These are phyloP conservation scores for Penicillium odoratum DNA, from an alignment of 495 filamentous ascomycete genomes.

Conservation along the genomic window DNA sequence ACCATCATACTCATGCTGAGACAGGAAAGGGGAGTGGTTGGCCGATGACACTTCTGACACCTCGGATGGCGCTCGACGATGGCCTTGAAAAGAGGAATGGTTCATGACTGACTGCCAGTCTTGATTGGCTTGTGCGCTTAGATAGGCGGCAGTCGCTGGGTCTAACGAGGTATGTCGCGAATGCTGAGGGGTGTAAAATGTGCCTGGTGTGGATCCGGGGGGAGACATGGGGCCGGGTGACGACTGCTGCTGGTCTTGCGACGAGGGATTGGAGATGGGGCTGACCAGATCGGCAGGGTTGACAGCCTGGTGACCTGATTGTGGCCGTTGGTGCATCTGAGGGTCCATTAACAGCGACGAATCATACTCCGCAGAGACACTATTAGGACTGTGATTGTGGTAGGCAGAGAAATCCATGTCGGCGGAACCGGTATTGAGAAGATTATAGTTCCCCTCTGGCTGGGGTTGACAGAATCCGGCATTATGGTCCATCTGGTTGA, in stretches of 20 bases:
- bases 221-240: slow-evolving; percentile 55
- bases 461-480: slow-evolving; percentile 25
- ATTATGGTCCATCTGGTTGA: slow-evolving; percentile 37
- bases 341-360: slow-evolving; percentile 48
- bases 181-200: slow-evolving; percentile 60
- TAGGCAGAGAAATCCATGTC: slow-evolving; percentile 46
- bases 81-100: slow-evolving; percentile 65
- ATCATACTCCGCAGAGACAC: slow-evolving; percentile 34
- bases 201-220: slow-evolving; percentile 51
- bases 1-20: slow-evolving; percentile 76
- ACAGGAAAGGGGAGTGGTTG: slow-evolving; percentile 76
- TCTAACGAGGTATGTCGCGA: slow-evolving; percentile 81
- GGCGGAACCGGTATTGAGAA: slow-evolving; percentile 36
- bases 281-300: slow-evolving; percentile 68
- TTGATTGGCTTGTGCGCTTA: slow-evolving; percentile 55
- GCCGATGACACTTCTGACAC: slow-evolving; percentile 87
- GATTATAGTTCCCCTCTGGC: slow-evolving; percentile 40
- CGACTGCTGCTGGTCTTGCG: slow-evolving; percentile 55
- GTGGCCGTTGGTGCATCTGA: slow-evolving; percentile 40
- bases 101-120: slow-evolving; percentile 70
- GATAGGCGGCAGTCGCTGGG: slow-evolving; percentile 71
- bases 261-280: slow-evolving; percentile 69
- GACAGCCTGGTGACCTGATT: slow-evolving; percentile 48
- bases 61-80: slow-evolving; percentile 84
- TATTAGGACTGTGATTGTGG: slow-evolving; percentile 35